Evolutionary conservation across 805 yeast genomes (phyloP).

Genomic region (Naumovozyma baii): DNA sequence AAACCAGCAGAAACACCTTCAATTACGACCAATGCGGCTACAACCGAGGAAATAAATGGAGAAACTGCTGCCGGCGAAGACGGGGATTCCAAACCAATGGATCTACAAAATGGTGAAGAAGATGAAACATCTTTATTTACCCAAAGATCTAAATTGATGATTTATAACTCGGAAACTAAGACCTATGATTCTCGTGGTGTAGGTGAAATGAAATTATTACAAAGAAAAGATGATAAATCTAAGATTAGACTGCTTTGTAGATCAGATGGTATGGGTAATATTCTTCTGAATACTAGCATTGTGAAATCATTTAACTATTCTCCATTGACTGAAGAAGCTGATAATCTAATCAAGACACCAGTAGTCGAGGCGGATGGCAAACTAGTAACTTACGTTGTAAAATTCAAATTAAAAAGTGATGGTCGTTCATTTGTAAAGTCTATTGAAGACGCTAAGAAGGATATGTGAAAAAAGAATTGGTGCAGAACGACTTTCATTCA

Average conservation of each 20-base stretch:
- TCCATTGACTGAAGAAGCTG: conserved; percentile 44
- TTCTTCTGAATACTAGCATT: conserved; percentile 59
- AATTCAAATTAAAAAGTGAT: conserved; percentile 48
- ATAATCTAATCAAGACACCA: conserved; percentile 59
- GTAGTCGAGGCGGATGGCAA: conserved; percentile 45
- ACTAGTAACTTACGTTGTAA: conserved; percentile 58
- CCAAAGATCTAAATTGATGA: conserved; percentile 63
- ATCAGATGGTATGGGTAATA: conserved; percentile 81
- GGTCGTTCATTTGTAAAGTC: conserved; percentile 28
- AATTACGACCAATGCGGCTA: conserved; percentile 23
- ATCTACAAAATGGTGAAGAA: conserved; percentile 72
- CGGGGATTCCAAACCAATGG: conserved; percentile 38
- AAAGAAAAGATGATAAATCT: conserved; percentile 41
- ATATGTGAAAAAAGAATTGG: conserved; percentile 18
- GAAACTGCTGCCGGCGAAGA: conserved; percentile 33
- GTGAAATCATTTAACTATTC: conserved; percentile 50
- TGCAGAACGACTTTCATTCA: background rate
- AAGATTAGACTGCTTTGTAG: conserved; percentile 69
- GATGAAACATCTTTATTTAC: conserved; percentile 55
- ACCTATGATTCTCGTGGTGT: conserved; percentile 58
- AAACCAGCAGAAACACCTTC: conserved; percentile 9
- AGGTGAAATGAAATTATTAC: conserved; percentile 72
- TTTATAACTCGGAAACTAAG: conserved; percentile 43
- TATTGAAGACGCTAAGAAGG: conserved; percentile 26
- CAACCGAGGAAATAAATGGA: conserved; percentile 39